Evolutionary conservation across 208 protist species (phyloP), one percentile per base, ranked within the genome.

Genomic region (Leptomonas pyrrhocoris): DNA sequence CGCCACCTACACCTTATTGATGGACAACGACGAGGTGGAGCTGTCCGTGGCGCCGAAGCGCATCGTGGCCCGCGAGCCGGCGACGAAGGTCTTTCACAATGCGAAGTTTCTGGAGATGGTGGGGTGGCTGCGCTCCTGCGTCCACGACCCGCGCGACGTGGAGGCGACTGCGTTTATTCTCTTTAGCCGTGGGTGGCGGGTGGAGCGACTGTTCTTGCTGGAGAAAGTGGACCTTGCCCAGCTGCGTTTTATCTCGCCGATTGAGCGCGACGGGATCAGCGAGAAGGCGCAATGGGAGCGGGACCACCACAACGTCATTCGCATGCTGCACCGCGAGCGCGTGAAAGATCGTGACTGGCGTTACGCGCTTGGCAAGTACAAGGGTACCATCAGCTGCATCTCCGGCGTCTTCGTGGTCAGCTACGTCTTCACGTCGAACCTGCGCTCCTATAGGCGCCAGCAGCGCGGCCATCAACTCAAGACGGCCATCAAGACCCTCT

Each of bases 11-110:
- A 81, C 77, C 6, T 67, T 94, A 19, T 72, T 93, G 21, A 83
- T 93, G 73, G 84, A 93, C 58, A 89, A 92, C 71, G 85, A 83
- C 64, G 79, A 81, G 49, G 83, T 93, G 49, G 90, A 95, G 68
- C 79, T 86, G 18, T 86, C 86, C 19, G 88, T 95, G 21, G 66
- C 84, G 54, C 85, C 81, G 16, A 74, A 86, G 34, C 77, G 81
- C 43, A 81, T 94, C 25, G 64, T 84, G 18, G 60, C 80, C 16
- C 73, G 75, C 6, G 75, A 91, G 71, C 81, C 79, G 46, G 77
- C 72, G 1, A 85, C 72, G 31, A 88, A 90, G 63, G 15, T 79
- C 11, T 56, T 82, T 21, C 58, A 77, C 56, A 91, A 85, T 59
- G 79, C 81, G 4, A 89, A 89, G 68, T 86, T 90, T 53, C 73